Conservation (phyloP, 305 asterid genomes). For the Fraxinus greggii region DNA sequence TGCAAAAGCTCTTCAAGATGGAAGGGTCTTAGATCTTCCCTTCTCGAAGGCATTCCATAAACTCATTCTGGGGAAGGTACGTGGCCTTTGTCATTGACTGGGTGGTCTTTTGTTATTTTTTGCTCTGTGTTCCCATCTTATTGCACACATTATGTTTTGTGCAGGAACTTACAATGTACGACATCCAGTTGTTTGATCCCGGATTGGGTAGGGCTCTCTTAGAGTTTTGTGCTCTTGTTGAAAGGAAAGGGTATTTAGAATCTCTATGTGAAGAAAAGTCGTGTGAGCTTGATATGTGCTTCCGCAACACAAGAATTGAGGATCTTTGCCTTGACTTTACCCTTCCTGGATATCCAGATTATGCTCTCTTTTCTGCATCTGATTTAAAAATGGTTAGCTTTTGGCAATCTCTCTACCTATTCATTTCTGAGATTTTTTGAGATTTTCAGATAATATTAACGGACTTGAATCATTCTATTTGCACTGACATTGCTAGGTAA, state of each 20-base stretch:
- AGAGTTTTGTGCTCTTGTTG: slow-evolving; percentile 77
- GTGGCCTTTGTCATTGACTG: slow-evolving; percentile 13
- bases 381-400: slow-evolving; percentile 63
- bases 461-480: slow-evolving; percentile 13
- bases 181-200: slow-evolving; percentile 84
- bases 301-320: slow-evolving; percentile 63
- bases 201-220: slow-evolving; percentile 69
- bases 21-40: slow-evolving; percentile 92
- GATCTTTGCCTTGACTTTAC: slow-evolving; percentile 90
- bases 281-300: slow-evolving; percentile 40
- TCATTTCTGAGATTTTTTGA: background rate
- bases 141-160: slow-evolving; percentile 17
- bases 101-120: slow-evolving; percentile 15
- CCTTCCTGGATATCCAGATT: slow-evolving; percentile 95
- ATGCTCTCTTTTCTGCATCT: slow-evolving; percentile 40
- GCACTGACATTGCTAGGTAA: slow-evolving; percentile 51
- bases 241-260: slow-evolving; percentile 57
- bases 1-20: slow-evolving; percentile 91
- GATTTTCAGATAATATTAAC: slow-evolving; percentile 19
- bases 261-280: slow-evolving; percentile 36
- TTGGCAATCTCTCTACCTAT: slow-evolving; percentile 23
- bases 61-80: slow-evolving; percentile 78
- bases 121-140: slow-evolving; percentile 20
- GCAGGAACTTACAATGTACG: slow-evolving; percentile 77
- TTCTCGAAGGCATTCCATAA: slow-evolving; percentile 83